Percentiles rank a stretch among this genome's conserved stretches.
phyloP scores from a whole-genome alignment of 805 yeast genomes.

The Starmerella bombicola region DNA sequence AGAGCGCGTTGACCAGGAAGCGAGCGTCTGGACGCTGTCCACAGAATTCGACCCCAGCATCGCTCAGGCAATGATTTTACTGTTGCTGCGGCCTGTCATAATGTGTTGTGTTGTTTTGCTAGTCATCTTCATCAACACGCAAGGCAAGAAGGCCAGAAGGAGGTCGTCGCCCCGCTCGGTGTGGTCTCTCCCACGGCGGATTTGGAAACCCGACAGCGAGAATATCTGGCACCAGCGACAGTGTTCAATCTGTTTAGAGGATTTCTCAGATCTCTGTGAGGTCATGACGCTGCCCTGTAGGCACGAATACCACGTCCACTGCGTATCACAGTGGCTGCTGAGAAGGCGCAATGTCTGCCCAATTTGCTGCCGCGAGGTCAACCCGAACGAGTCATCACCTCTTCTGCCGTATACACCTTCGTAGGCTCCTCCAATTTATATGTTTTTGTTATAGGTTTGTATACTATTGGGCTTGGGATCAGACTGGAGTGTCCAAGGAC shows the following conservation, averaged over 20 bases:
- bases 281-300: constrained; percentile 47
- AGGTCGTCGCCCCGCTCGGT: constrained; percentile 32
- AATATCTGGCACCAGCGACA: constrained; percentile 20
- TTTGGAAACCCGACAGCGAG: constrained; percentile 23
- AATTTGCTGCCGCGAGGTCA: constrained; percentile 38
- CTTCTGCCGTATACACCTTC: constrained; percentile 1
- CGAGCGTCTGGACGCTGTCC: constrained; percentile 15
- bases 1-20: constrained; percentile 8
- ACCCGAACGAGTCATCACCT: constrained; percentile 7
- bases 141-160: constrained; percentile 27
- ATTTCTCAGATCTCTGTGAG: constrained; percentile 37
- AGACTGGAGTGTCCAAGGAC: no score
- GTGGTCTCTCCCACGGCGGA: constrained; percentile 29
- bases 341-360: constrained; percentile 46
- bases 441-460: no score
- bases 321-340: constrained; percentile 50
- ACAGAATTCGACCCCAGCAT: constrained; percentile 22
- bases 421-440: no score
- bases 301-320: constrained; percentile 47
- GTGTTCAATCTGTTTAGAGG: constrained; percentile 50
- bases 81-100: constrained; percentile 33
- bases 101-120: constrained; percentile 30
- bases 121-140: constrained; percentile 29
- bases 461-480: no score
- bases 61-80: constrained; percentile 29